Evolutionary conservation across 495 filamentous ascomycete species (phyloP).

Genomic region (Hypoxylon cercidicola): DNA sequence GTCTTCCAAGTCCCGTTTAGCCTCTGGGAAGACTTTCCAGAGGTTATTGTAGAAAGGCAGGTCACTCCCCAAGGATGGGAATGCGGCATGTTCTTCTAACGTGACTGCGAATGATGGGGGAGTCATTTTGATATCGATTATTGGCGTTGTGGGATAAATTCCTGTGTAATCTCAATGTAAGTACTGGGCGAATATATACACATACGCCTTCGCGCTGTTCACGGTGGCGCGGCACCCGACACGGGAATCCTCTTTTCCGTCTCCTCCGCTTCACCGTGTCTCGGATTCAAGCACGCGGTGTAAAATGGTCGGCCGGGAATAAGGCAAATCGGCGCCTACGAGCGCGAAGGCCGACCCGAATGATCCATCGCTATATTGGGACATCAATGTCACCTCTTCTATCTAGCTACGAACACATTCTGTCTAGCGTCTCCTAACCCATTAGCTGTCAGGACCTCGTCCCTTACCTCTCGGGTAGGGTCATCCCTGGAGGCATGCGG

Average conservation of each 20-base stretch:
- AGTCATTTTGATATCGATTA: conserved; percentile 11
- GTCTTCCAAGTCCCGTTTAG: conserved; percentile 49
- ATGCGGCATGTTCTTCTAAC: conserved; percentile 67
- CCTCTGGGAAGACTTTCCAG: conserved; percentile 41
- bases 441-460: neutral
- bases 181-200: neutral
- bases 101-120: conserved; percentile 52
- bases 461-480: too few relatives aligned
- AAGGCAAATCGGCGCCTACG: neutral
- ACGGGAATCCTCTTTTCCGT: neutral
- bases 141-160: neutral
- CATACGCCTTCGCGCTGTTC: neutral
- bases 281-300: neutral
- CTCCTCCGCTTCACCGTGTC: neutral
- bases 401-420: neutral
- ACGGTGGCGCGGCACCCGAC: neutral
- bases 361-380: neutral
- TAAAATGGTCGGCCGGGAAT: neutral
- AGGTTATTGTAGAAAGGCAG: conserved; percentile 12
- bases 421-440: neutral
- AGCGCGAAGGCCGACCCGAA: neutral
- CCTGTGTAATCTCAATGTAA: too few relatives aligned
- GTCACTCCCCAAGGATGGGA: conserved; percentile 53
- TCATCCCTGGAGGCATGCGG: too few relatives aligned
- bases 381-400: neutral